A percentile compares a stretch with the other conserved stretches of the same genome.
Evolutionary conservation across 805 yeast genomes (phyloP).

Genomic region (Candida arabinofermentans): DNA sequence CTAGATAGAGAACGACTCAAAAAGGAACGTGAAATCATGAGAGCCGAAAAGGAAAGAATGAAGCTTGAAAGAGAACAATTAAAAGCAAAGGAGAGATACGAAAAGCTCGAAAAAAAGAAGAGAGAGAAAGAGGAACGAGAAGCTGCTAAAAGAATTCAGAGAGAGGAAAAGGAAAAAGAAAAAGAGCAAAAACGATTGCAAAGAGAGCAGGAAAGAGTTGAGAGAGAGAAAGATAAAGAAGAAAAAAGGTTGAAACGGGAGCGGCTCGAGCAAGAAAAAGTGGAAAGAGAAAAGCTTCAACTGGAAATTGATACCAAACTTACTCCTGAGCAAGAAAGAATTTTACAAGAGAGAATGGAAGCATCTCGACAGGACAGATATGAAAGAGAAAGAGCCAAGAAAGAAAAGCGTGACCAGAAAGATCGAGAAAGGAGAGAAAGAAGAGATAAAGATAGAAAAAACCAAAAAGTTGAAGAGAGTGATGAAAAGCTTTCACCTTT

Average conservation of each 20-base stretch:
- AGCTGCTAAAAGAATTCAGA: conserved; percentile 14
- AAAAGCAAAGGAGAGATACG: conserved; percentile 20
- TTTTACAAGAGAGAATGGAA: conserved; percentile 12
- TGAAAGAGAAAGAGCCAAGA: conserved; percentile 2
- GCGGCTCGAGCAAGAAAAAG: conserved; percentile 2
- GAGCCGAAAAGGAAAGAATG: conserved; percentile 7
- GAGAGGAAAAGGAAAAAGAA: conserved; percentile 22
- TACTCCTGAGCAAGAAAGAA: conserved; percentile 13
- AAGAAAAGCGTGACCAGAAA: conserved; percentile 11
- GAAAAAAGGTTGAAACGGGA: conserved; percentile 11
- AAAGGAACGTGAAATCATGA: conserved; percentile 7
- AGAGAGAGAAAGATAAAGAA: conserved; percentile 20
- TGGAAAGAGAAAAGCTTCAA: conserved; percentile 13
- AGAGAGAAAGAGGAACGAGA: conserved; percentile 20
- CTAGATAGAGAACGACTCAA: conserved; percentile 8
- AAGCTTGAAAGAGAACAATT: conserved; percentile 15
- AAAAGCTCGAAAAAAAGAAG: conserved; percentile 19
- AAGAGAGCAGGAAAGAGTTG: conserved; percentile 19
- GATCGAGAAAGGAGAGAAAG: conserved; percentile 13
- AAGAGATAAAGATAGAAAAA: conserved; percentile 17
- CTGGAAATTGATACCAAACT: conserved; percentile 1
- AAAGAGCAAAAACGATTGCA: conserved; percentile 22
- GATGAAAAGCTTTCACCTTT: conserved; percentile 69
- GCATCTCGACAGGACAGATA: conserved; percentile 8
- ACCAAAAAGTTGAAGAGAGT: conserved; percentile 23